Evolutionary conservation across 768 basidiomycete species (phyloP).

Genomic region (Termitomyces titanicus): DNA sequence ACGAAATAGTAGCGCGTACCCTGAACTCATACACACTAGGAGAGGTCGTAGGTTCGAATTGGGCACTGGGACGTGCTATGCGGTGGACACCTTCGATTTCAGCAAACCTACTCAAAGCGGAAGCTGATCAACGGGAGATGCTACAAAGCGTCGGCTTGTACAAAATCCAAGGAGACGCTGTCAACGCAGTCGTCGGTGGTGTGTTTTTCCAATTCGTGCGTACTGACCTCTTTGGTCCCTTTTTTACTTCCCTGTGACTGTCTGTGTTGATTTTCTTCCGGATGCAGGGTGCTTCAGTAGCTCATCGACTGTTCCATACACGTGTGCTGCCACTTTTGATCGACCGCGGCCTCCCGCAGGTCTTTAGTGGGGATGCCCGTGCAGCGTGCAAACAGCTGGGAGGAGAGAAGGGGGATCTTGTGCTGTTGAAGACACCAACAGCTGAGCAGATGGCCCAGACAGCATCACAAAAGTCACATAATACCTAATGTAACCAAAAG

Average conservation of each 20-base stretch:
- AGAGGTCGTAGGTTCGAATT: constrained; percentile 61
- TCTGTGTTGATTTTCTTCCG: not conserved
- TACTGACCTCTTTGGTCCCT: constrained; percentile 10
- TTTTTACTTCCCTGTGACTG: not conserved
- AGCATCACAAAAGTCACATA: constrained; percentile 3
- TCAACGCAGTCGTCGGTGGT: constrained; percentile 3
- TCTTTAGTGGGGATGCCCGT: not conserved
- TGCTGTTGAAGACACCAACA: constrained; percentile 14
- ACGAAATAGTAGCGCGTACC: constrained; percentile 51
- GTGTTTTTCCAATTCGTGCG: constrained; percentile 74
- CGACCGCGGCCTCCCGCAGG: not conserved
- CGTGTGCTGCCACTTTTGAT: constrained; percentile 1
- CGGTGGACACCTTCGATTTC: constrained; percentile 68
- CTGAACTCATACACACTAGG: constrained; percentile 72
- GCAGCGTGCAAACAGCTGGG: constrained; percentile 37
- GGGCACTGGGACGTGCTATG: constrained; percentile 70
- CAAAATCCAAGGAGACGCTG: constrained; percentile 9
- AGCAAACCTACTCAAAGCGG: constrained; percentile 27
- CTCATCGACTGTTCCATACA: not conserved
- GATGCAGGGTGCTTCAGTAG: not conserved
- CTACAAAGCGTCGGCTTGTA: constrained; percentile 53
- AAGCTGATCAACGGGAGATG: constrained; percentile 29
- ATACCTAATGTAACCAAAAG: constrained; percentile 10
- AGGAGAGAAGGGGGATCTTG: constrained; percentile 35
- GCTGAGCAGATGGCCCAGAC: not conserved